Base-by-base conservation (phyloP, 495 filamentous ascomycete species). In the Penicillium desertorum region DNA sequence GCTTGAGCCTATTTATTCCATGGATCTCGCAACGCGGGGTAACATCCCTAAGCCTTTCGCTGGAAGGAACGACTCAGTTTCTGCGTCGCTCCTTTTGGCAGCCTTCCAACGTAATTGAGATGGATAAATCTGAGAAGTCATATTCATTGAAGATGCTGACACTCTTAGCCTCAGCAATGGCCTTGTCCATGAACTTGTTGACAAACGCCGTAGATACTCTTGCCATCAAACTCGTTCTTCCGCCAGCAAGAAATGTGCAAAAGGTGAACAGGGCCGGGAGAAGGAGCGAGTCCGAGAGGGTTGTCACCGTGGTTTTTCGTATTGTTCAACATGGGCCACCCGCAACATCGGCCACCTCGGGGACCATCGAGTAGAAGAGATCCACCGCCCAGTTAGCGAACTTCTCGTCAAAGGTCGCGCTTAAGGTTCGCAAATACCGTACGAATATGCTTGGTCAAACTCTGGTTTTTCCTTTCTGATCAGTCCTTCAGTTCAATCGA, bases 261-360 rank as follows among this genome's bases (percentile, higher is more conserved):
- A 4, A 79, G 45, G 2, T 72, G 59, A 14, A 82, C 60, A 4
- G 77, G 76, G 2, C 70, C 71, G 5, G 68, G 57, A 0, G 74
- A 67, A 0, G 64, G 58, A 5, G 76, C 67, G 0, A 86, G 58
- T 4, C 83, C 83, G 16, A 86, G 64, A 5, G 79, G 71, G 58
- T 86, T 85, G 0, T 79, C 81, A 5, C 22, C 22, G 23, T 65
- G 66, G 14, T 69, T 73, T 73, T 61, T 57, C 57, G 76, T 77
- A 25, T 75, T 68, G 9, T 71, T 56, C 10, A 72, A 72, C 27
- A 74, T 73, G 6, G 65, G 50, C 79, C 65, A 19, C 72, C 74
- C 11, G 66, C 41, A 2, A 74, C 60, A 29, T 71, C 62, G n/a
- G 64, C 67, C 11, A 81, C 62, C 36, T 67, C 62, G 3, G 68